A percentile compares a stretch with the other conserved stretches of the same genome.
Conservation (phyloP, 2,329 filamentous ascomycete genomes). For the Hymenotorrendiella dingleyae region DNA sequence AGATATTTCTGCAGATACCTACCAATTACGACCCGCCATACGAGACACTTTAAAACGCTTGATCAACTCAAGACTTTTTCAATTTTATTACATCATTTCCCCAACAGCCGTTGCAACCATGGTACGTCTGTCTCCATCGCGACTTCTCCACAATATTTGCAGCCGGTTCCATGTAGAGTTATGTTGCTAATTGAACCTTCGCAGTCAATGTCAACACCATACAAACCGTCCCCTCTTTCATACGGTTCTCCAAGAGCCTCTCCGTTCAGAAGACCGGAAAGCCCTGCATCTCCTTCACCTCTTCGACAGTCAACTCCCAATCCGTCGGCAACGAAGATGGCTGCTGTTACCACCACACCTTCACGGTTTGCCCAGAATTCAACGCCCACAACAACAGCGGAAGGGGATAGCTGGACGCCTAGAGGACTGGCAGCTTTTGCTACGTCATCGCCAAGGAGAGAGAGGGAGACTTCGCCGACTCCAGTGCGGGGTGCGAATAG, state of each 20-base stretch:
- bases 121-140: conserved; percentile 13
- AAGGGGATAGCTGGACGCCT: conserved; percentile 25
- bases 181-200: background rate
- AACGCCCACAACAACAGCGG: conserved; percentile 37
- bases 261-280: conserved; percentile 57
- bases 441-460: conserved; percentile 21
- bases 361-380: conserved; percentile 35
- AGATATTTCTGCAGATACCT: too few species aligned
- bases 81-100: too few species aligned
- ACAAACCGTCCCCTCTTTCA: conserved; percentile 66
- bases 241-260: conserved; percentile 66
- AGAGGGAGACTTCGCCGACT: conserved; percentile 30
- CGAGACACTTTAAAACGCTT: too few species aligned
- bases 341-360: conserved; percentile 40
- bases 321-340: conserved; percentile 46
- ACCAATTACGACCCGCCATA: too few species aligned
- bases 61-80: too few species aligned
- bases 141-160: conserved; percentile 14
- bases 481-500: conserved; percentile 17
- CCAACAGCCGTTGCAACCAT: too few species aligned
- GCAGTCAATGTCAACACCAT: conserved; percentile 38
- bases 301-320: conserved; percentile 56
- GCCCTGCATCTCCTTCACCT: conserved; percentile 58
- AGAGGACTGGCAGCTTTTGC: conserved; percentile 28
- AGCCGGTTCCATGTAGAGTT: background rate